Percentiles rank a stretch among this genome's conserved stretches.
phyloP scores from a whole-genome alignment of 495 filamentous ascomycete genomes.

The Penicillium flavigenum region DNA sequence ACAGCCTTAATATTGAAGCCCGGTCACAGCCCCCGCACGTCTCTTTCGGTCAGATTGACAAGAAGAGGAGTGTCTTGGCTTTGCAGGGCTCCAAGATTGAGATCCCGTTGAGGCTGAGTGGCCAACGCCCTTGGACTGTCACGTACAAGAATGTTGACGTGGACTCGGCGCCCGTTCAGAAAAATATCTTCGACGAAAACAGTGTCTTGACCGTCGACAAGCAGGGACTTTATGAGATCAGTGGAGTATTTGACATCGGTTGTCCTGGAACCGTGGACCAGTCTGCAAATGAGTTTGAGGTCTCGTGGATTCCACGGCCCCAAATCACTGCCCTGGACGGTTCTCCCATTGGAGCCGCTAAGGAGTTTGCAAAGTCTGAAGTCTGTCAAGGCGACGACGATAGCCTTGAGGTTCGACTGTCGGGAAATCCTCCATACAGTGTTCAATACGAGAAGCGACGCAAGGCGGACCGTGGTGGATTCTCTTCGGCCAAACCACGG shows the following conservation, averaged over 20 bases:
- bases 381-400: conserved; percentile 95
- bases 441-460: conserved; percentile 77
- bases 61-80: conserved; percentile 65
- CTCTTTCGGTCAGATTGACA: conserved; percentile 78
- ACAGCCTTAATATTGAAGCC: conserved; percentile 78
- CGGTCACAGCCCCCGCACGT: conserved; percentile 82
- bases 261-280: conserved; percentile 80
- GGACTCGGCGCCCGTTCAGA: conserved; percentile 42
- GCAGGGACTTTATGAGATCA: conserved; percentile 74
- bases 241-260: conserved; percentile 68
- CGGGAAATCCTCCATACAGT: conserved; percentile 79
- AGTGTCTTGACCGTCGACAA: conserved; percentile 62
- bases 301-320: conserved; percentile 82
- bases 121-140: conserved; percentile 78
- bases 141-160: conserved; percentile 64
- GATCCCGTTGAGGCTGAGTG: conserved; percentile 79
- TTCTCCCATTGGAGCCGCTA: conserved; percentile 49
- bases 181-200: conserved; percentile 62
- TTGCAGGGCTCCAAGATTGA: conserved; percentile 71
- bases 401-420: conserved; percentile 73
- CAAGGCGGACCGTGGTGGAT: conserved; percentile 62
- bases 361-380: conserved; percentile 64
- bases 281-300: conserved; percentile 67
- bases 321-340: conserved; percentile 65
- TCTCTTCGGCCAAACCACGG: conserved; percentile 58